Base-by-base conservation (phyloP, 257 asterid species). In the Gentiana straminea region DNA sequence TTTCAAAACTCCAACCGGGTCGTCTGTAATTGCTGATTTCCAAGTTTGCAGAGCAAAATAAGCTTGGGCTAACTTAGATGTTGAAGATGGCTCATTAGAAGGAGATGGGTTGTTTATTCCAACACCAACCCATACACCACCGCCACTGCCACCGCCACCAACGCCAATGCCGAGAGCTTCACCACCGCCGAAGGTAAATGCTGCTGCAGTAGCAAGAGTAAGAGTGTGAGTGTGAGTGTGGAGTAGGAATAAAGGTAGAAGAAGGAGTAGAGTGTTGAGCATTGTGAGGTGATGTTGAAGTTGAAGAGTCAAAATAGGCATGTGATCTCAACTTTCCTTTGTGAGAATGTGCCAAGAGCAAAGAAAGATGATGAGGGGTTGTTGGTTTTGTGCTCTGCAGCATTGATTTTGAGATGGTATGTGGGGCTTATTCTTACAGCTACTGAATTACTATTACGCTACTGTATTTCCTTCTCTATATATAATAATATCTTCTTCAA, bases 1-100 rank as follows among this genome's bases (percentile, higher is more conserved):
- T 0, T 52, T 57, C 55, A 71, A 41, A 50, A 86, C 55, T 38
- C 92, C 84, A 3, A 33, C 32, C 2, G 95, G 95, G 32, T 89
- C 95, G 54, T 77, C 82, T 4, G 92, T 63, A 4, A 89, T 86
- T 64, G 83, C 87, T 39, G 82, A 71, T 74, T 89, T 89, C 97
- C 97, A 89, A n/a, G 94, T 65, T 68, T 86, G 96, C 4, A 90
- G 90, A 58, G 84, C 94, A 50, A 70, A 58, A 73, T 84, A 86
- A 0, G 82, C 90, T 4, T 55, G 65, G 62, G 49, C 50, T 37
- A 59, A 73, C 33, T 52, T 62, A 1, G 90, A 64, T 37, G 3
- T 53, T 35, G 4, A 54, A 1, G 64, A 36, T 36, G 75, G 52
- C 4, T 51, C 66, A 0, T 24, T 24, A 35, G 77, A 51, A 2